Evolutionary conservation across 371 early-diverging fungal genomes (phyloP).

Genomic region (Syncephalis fuscata): DNA sequence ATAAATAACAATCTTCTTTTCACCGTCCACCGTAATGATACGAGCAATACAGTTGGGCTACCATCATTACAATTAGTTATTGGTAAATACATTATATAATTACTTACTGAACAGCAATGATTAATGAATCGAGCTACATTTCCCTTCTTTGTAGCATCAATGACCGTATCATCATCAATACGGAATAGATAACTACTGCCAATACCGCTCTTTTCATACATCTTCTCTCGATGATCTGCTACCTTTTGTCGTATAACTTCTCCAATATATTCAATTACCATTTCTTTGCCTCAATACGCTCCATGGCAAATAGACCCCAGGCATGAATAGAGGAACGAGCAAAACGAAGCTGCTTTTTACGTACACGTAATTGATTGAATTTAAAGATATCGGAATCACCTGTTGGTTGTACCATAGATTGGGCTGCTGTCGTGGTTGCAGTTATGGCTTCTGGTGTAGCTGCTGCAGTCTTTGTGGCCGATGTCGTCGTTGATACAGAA

Average conservation of each 20-base stretch:
- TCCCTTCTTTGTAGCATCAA: slow-evolving; percentile 97
- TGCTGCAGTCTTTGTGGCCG: slow-evolving; percentile 1
- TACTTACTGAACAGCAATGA: slow-evolving; percentile 84
- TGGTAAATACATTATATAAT: no score
- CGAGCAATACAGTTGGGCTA: slow-evolving; percentile 96
- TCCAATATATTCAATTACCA: slow-evolving; percentile 98
- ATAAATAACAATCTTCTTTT: slow-evolving; percentile 87
- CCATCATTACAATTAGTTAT: background rate
- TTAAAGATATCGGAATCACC: slow-evolving; percentile 50
- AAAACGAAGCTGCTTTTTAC: slow-evolving; percentile 77
- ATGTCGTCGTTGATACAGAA: slow-evolving; percentile 2
- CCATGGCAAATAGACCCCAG: slow-evolving; percentile 92
- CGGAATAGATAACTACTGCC: slow-evolving; percentile 93
- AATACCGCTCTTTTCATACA: slow-evolving; percentile 81
- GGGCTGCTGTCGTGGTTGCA: slow-evolving; percentile 19
- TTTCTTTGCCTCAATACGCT: slow-evolving; percentile 73
- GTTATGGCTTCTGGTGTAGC: slow-evolving; percentile 3
- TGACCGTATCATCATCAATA: slow-evolving; percentile 86
- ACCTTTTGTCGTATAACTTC: slow-evolving; percentile 91
- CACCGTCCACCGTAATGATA: slow-evolving; percentile 69
- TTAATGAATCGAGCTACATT: slow-evolving; percentile 97
- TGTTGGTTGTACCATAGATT: slow-evolving; percentile 18
- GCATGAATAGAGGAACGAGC: slow-evolving; percentile 86
- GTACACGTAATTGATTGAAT: slow-evolving; percentile 76
- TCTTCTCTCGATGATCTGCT: slow-evolving; percentile 87